These are phyloP conservation scores for Xylariaceae sp. DNA, from an alignment of 2,329 filamentous ascomycete genomes.

Conservation along the genomic window DNA sequence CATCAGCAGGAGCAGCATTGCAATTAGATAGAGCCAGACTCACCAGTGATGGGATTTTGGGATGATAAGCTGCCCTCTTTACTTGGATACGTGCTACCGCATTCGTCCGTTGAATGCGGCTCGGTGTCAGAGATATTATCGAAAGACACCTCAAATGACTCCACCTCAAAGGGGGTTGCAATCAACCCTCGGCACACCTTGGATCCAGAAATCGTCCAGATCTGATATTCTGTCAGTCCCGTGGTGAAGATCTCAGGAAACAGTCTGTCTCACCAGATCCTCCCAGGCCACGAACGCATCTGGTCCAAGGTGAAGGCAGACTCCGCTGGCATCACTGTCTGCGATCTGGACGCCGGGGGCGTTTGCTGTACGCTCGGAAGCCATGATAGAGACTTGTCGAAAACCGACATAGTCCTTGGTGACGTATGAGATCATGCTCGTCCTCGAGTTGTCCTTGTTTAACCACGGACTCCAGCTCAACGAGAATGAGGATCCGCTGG, in stretches of 20 bases:
- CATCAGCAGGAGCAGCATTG: constrained; percentile 1
- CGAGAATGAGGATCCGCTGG: constrained; percentile 41
- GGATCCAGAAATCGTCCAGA: constrained; percentile 32
- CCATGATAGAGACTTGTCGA: constrained; percentile 36
- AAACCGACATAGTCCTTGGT: constrained; percentile 48
- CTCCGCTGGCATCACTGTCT: constrained; percentile 34
- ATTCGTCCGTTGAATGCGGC: constrained; percentile 35
- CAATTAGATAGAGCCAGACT: constrained; percentile 7
- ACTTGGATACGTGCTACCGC: constrained; percentile 37
- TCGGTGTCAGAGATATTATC: constrained; percentile 16
- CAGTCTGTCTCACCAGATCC: constrained; percentile 32
- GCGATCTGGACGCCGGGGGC: constrained; percentile 32
- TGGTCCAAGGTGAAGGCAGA: constrained; percentile 41
- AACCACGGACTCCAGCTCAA: constrained; percentile 50
- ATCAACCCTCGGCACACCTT: constrained; percentile 46
- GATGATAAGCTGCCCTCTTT: constrained; percentile 21
- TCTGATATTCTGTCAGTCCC: constrained; percentile 23
- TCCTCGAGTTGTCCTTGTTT: constrained; percentile 23
- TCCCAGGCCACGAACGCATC: constrained; percentile 53
- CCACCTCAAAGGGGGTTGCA: constrained; percentile 41
- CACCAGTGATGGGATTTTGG: constrained; percentile 41
- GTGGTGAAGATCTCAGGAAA: neutral
- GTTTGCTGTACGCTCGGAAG: constrained; percentile 26
- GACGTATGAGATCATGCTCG: constrained; percentile 42
- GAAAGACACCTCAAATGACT: constrained; percentile 44